Evolutionary conservation across 1,139 yeast genomes (phyloP), one percentile per base, ranked within the genome.

Genomic region (Kodamaea derodonti): DNA sequence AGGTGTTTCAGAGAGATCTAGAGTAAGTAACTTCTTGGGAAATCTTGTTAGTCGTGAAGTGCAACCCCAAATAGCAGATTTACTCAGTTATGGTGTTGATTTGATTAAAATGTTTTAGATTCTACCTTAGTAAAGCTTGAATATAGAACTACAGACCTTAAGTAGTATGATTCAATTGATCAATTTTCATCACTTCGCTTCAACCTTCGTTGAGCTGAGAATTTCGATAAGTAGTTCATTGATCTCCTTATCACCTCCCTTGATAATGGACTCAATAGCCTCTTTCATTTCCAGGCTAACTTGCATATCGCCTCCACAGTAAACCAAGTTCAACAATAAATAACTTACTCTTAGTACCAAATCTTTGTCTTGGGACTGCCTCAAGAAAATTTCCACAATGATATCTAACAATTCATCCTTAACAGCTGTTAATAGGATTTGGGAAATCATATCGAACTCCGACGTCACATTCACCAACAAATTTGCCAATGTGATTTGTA

Each of bases 391-490:
- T 3, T 53, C 49, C 2, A 36, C 32, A 0, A 60, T 36, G 2
- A 48, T 51, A 1, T 34, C 36, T 0, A 59, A 25, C 13, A 75
- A 40, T 14, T 61, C 54, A 0, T 38, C 34, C 20, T 56, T 38
- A 4, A 70, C 48, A 5, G 62, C 52, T 2, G 45, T 42, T 1
- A 59, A 40, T 3, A 76, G 39, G 2, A 64, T 48, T 29, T 53
- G 49, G 1, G 66, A 51, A n/a, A 76, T 65, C 53, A 75, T 52
- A 10, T 65, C 73, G 47, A 51, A 72, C 29, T 68, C 76, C 16
- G 72, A 58, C 1, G 71, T 63, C 3, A 76, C 72, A 45, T 74
- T 75, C 3, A 75, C 78, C 33, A 75, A 52, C 10, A 75, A 47
- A 3, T 76, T 75, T 8, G 74, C 61, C 12, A 72, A 52, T 1